Conservation (phyloP, 371 early-diverging fungal species). For the Saksenaea oblongispora region DNA sequence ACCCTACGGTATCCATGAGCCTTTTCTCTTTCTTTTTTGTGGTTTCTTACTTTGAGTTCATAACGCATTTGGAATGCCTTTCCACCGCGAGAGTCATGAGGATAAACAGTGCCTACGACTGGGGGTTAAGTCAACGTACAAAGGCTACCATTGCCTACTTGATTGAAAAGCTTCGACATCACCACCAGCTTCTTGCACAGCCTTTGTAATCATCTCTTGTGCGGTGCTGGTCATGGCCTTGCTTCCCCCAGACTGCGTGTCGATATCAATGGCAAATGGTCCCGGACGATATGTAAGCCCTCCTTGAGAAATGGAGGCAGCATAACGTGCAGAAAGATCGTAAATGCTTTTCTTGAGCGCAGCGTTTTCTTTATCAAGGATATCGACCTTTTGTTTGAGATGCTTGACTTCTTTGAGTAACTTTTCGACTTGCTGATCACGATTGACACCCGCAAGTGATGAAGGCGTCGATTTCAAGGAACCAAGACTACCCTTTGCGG, state of each 20-base stretch:
- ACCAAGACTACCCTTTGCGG: conserved; percentile 1
- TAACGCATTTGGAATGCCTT: conserved; percentile 53
- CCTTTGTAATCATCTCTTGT: conserved; percentile 50
- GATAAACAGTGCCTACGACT: neutral
- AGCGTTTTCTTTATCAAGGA: conserved; percentile 81
- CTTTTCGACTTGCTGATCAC: conserved; percentile 61
- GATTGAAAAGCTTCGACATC: conserved; percentile 40
- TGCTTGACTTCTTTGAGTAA: conserved; percentile 70
- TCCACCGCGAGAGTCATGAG: conserved; percentile 38
- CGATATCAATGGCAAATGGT: conserved; percentile 47
- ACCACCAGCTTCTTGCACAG: conserved; percentile 49
- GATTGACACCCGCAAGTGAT: conserved; percentile 28
- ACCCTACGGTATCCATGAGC: conserved; percentile 49
- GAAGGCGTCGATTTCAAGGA: conserved; percentile 8
- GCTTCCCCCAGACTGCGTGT: conserved; percentile 16
- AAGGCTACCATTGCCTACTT: conserved; percentile 11
- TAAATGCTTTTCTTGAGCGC: conserved; percentile 84
- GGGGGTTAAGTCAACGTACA: neutral
- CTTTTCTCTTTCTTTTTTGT: neutral
- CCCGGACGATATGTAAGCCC: conserved; percentile 35
- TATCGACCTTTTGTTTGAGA: conserved; percentile 78
- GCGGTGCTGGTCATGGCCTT: conserved; percentile 22
- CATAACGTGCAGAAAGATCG: conserved; percentile 79
- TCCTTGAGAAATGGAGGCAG: conserved; percentile 55
- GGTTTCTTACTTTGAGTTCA: conserved; percentile 41